phyloP scores from a whole-genome alignment of 352 stramenopile species.

The Phytophthora chlamydospora region DNA sequence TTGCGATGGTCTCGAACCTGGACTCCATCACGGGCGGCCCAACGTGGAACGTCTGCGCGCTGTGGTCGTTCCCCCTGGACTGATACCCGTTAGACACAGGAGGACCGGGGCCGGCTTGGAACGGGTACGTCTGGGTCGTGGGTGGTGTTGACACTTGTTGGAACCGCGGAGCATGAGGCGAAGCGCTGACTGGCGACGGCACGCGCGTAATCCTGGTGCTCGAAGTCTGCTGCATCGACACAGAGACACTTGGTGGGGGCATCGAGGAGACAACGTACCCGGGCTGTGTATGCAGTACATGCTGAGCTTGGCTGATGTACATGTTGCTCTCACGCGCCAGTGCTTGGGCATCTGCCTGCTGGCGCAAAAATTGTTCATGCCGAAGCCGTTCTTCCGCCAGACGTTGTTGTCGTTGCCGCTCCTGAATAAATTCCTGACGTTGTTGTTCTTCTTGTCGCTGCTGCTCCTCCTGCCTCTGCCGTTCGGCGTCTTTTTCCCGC shows the following conservation, averaged over 20 bases:
- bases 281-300: slow-evolving; percentile 26
- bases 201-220: slow-evolving; percentile 14
- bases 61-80: slow-evolving; percentile 10
- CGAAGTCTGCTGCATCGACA: slow-evolving; percentile 15
- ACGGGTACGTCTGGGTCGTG: slow-evolving; percentile 8
- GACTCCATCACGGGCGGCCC: slow-evolving; percentile 7
- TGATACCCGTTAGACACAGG: slow-evolving; percentile 16
- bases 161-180: slow-evolving; percentile 16
- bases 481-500: not conserved
- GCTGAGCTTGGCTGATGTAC: slow-evolving; percentile 30
- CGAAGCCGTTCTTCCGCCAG: slow-evolving; percentile 27
- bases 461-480: slow-evolving; percentile 6
- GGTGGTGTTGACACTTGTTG: slow-evolving; percentile 11
- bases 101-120: slow-evolving; percentile 6
- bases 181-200: slow-evolving; percentile 22
- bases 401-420: slow-evolving; percentile 22
- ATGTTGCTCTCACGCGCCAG: slow-evolving; percentile 16
- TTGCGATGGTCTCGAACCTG: slow-evolving; percentile 33
- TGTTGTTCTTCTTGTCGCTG: slow-evolving; percentile 9
- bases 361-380: slow-evolving; percentile 22
- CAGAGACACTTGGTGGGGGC: slow-evolving; percentile 17
- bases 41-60: slow-evolving; percentile 20
- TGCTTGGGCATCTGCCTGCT: slow-evolving; percentile 21
- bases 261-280: slow-evolving; percentile 20
- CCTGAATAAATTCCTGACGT: slow-evolving; percentile 6